Base-by-base conservation (phyloP, 2,329 filamentous ascomycete genomes). In the Fusarium goolgardi region DNA sequence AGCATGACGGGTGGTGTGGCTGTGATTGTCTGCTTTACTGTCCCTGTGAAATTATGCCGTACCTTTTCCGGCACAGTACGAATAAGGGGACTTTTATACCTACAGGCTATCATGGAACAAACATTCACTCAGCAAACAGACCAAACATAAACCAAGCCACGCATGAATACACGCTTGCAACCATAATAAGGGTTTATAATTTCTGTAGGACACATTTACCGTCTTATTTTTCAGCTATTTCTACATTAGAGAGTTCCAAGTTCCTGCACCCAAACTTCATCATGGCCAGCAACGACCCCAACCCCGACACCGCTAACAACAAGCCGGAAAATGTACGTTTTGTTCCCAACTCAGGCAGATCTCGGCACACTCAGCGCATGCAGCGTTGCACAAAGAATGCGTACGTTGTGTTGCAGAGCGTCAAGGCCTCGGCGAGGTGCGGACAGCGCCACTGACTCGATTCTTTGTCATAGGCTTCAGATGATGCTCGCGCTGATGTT, bases 401-500 rank as follows among this genome's bases (percentile, higher is more conserved):
- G 16, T 50, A 21, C 31, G 25, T 39, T 55, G 16, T 45, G 40
- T 34, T 57, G 53, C 49, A 51, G 46, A 65, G 44, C 20, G 46
- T 41, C 56, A 40, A 40, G 12, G 32, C 34, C 23, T 27, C 37
- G 34, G 25, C 45, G 54, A 45, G 39, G 23, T 59, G 32, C 34
- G 51, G 40, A 52, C 50, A 57, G 58, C 57, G 44, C 43, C 53
- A 54, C 71, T 74, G 23, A 75, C 54, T 55, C 37, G 29, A 29
- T 46, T 59, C 35, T 54, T 46, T 35, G 25, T 34, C 27, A 37
- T 20, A 84, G 79, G 70, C 76, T 15, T 72, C 78, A 1, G 83
- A 86, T 23, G 82, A 85, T 44, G 80, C 82, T 46, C 84, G 83
- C 10, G 83, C 86, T 43, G 91, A 95, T 75, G 86, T 96, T 58